These are phyloP conservation scores for Maudiozyma serrabonitensis DNA, from an alignment of 805 yeast genomes.

Conservation along the genomic window DNA sequence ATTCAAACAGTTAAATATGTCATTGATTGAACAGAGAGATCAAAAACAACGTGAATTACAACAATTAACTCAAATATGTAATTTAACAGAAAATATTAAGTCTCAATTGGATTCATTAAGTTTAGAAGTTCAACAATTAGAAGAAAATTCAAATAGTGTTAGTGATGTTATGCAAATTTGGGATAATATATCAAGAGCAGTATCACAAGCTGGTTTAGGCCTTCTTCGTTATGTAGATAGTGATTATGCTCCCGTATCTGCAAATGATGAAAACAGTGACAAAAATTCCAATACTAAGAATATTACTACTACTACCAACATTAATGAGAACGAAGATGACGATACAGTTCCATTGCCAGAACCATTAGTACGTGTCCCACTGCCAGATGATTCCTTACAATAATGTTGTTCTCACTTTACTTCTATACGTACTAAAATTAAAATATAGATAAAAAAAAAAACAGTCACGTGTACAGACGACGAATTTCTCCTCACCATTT, in stretches of 20 bases:
- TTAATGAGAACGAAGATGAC: slow-evolving; percentile 19
- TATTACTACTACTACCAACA: too few species aligned
- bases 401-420: too few species aligned
- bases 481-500: too few species aligned
- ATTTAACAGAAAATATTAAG: slow-evolving; percentile 21
- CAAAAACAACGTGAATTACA: slow-evolving; percentile 20
- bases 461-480: too few species aligned
- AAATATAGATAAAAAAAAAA: too few species aligned
- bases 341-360: slow-evolving; percentile 47
- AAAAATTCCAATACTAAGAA: slow-evolving; percentile 14
- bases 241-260: slow-evolving; percentile 16
- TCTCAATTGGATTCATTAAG: slow-evolving; percentile 21
- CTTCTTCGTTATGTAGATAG: slow-evolving; percentile 24
- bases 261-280: slow-evolving; percentile 7
- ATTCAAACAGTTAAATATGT: too few species aligned
- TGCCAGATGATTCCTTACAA: not conserved
- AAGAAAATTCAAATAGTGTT: slow-evolving; percentile 20
- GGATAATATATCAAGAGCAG: slow-evolving; percentile 25
- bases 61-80: slow-evolving; percentile 19
- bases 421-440: not conserved
- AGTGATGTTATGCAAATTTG: slow-evolving; percentile 23
- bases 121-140: slow-evolving; percentile 17
- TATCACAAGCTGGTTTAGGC: slow-evolving; percentile 26
- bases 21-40: slow-evolving; percentile 10
- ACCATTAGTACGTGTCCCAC: slow-evolving; percentile 45